Conservation (phyloP, 768 basidiomycete genomes). For the Lactarius quietus region DNA sequence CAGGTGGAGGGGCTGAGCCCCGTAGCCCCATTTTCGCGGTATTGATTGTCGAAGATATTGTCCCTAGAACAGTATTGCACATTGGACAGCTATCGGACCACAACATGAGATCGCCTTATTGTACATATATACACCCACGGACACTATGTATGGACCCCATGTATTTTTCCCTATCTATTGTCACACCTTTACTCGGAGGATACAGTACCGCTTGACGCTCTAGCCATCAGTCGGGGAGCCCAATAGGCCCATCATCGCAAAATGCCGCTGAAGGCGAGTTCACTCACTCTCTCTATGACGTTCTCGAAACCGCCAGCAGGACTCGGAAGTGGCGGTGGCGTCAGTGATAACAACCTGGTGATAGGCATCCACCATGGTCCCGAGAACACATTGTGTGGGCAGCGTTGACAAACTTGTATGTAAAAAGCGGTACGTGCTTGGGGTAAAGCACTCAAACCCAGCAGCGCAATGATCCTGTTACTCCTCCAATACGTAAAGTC, state of each 20-base stretch:
- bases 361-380: conserved; percentile 64
- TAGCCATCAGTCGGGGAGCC: conserved; percentile 13
- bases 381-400: conserved; percentile 50
- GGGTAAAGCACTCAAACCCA: neutral
- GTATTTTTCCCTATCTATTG: neutral
- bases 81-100: conserved; percentile 1
- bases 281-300: conserved; percentile 49
- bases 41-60: neutral
- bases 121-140: neutral
- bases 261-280: neutral
- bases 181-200: neutral
- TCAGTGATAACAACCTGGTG: conserved; percentile 62
- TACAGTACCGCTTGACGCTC: neutral
- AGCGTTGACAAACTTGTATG: no score
- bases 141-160: neutral
- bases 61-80: neutral
- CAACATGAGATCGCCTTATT: neutral
- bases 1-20: neutral
- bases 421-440: no score
- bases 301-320: conserved; percentile 54
- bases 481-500: conserved; percentile 59
- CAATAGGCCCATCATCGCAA: neutral
- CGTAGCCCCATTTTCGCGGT: no score
- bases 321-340: conserved; percentile 57
- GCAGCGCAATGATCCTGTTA: conserved; percentile 46